Base-by-base conservation (phyloP, 768 basidiomycete genomes). In the Russula foetens region DNA sequence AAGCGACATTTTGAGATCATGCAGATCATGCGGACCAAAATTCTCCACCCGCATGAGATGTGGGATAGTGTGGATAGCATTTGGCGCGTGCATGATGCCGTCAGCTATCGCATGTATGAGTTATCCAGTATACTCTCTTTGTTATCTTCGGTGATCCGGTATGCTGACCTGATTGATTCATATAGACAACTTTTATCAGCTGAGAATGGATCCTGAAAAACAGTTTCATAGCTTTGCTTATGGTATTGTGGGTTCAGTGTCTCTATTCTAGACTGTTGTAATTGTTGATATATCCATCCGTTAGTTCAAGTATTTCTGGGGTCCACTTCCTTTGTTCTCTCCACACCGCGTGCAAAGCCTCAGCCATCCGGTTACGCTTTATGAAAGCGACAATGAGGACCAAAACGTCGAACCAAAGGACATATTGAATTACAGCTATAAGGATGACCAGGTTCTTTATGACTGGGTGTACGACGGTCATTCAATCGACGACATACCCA, bases 201-300 rank as follows among this genome's bases (percentile, higher is more conserved):
- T 60, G 24, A 63, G 51, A 48, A 35, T 63, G 5, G 58, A 68
- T 39, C 17, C 47, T 2, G 62, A 63, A 19, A 53, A 33, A 26
- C 66, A 69, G 21, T 67, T 69, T 46, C 33, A 63, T 31, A 50
- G 21, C 14, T 69, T 69, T 44, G 68, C 67, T 1, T 43, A 61
- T 35, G 68, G 68, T 7, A 54, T 66, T 2, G 68, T 69, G 6
- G 24, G 58, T 59, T 14, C 2, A 29, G 39, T 46, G 6, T 28
- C 29, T 43, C 35, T 28, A 19, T 24, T 41, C 24, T 28, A 14
- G 35, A 7, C 2, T 1, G 6, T 24, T 24, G 15, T 17, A n/a
- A 8, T n/a, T 55, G 26, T 15, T 53, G 43, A 51, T 14, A 6
- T 19, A 8, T 21, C 26, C 23, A 1, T 24, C 26, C 33, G 29